Conservation (phyloP, 805 yeast genomes). For the Candida namnaoensis region DNA sequence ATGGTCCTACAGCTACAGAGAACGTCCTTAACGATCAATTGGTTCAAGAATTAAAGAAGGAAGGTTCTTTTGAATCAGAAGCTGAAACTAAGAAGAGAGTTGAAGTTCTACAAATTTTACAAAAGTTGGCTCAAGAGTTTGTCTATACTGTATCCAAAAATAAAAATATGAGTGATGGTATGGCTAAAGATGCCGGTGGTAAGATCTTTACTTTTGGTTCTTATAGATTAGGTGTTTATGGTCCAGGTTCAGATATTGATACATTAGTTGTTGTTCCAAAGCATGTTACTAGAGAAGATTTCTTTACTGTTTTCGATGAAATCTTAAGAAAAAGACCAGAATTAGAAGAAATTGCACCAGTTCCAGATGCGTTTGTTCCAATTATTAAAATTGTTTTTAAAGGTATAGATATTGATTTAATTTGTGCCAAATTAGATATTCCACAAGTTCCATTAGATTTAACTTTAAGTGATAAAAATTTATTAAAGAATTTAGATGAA, state of each 20-base stretch:
- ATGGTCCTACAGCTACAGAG: constrained; percentile 79
- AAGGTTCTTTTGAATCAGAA: constrained; percentile 87
- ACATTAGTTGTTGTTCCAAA: constrained; percentile 95
- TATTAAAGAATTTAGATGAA: constrained; percentile 83
- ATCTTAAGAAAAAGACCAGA: constrained; percentile 69
- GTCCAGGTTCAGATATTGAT: constrained; percentile 98
- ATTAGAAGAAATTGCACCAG: constrained; percentile 83
- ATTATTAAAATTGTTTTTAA: constrained; percentile 81
- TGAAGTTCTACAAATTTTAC: constrained; percentile 62
- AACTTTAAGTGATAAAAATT: constrained; percentile 75
- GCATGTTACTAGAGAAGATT: constrained; percentile 85
- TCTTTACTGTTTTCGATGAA: constrained; percentile 72
- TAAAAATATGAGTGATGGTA: constrained; percentile 93
- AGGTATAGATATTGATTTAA: constrained; percentile 90
- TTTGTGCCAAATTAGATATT: constrained; percentile 75
- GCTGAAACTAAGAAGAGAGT: constrained; percentile 75
- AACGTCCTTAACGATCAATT: constrained; percentile 64
- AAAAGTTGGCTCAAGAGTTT: constrained; percentile 68
- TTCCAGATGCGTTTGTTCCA: constrained; percentile 98
- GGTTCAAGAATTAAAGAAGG: constrained; percentile 68
- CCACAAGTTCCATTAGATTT: constrained; percentile 74
- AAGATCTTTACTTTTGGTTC: constrained; percentile 96
- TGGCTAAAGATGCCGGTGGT: constrained; percentile 97
- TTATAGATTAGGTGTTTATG: constrained; percentile 90
- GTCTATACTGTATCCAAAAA: constrained; percentile 72